phyloP scores from a whole-genome alignment of 371 early-diverging fungal species.

The Apophysomyces variabilis region DNA sequence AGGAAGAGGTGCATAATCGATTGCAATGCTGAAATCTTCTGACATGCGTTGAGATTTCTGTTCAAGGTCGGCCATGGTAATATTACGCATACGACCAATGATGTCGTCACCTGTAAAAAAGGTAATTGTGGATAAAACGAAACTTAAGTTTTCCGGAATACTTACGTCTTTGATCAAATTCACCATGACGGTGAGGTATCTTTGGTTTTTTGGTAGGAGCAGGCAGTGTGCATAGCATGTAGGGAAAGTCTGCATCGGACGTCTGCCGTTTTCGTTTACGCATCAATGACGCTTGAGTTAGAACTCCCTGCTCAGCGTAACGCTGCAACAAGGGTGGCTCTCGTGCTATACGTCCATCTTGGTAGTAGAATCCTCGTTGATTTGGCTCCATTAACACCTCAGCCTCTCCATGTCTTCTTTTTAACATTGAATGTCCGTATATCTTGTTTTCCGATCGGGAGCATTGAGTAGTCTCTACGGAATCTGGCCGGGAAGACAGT shows the following conservation, averaged over 20 bases:
- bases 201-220: slow-evolving; percentile 45
- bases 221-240: slow-evolving; percentile 27
- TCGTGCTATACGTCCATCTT: slow-evolving; percentile 46
- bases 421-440: not conserved
- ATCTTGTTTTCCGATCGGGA: not conserved
- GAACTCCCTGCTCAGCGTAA: slow-evolving; percentile 51
- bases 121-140: not conserved
- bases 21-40: slow-evolving; percentile 38
- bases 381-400: slow-evolving; percentile 43
- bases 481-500: slow-evolving; percentile 3
- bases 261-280: slow-evolving; percentile 46
- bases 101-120: slow-evolving; percentile 47
- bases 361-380: slow-evolving; percentile 52
- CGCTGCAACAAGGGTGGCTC: slow-evolving; percentile 46
- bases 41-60: slow-evolving; percentile 47
- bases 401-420: not conserved
- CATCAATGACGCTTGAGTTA: slow-evolving; percentile 50
- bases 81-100: slow-evolving; percentile 40
- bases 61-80: slow-evolving; percentile 44
- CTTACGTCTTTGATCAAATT: slow-evolving; percentile 57
- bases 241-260: slow-evolving; percentile 31
- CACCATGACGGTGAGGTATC: slow-evolving; percentile 56
- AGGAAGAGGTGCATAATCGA: slow-evolving; percentile 21
- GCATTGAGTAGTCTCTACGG: not conserved
- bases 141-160: not conserved